Evolutionary conservation across 2,329 filamentous ascomycete species (phyloP).

Genomic region (Penicillium italicum): DNA sequence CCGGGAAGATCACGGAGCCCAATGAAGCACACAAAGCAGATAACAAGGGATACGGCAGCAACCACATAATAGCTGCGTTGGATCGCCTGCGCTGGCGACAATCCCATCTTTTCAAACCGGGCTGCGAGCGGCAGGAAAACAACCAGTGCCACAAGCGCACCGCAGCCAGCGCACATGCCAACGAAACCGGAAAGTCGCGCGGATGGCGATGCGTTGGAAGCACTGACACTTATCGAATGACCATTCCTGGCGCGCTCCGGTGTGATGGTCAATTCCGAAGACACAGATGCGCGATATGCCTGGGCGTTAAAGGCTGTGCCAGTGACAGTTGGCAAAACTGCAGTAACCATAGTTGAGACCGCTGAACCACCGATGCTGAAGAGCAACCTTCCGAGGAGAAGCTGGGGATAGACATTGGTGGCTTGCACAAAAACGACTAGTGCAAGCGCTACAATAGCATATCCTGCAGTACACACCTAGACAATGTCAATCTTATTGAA

Average conservation of each 20-base stretch:
- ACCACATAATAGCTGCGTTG: conserved; percentile 86
- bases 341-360: conserved; percentile 95
- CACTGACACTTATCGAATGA: conserved; percentile 4
- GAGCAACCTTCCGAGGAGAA: conserved; percentile 76
- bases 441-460: conserved; percentile 72
- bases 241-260: conserved; percentile 44
- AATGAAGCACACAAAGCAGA: conserved; percentile 72
- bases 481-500: conserved; percentile 4
- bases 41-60: conserved; percentile 64
- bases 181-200: conserved; percentile 79
- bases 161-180: conserved; percentile 86
- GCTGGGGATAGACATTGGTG: conserved; percentile 79
- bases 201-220: conserved; percentile 42
- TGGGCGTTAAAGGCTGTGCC: conserved; percentile 40
- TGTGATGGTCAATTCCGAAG: conserved; percentile 59
- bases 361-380: conserved; percentile 94
- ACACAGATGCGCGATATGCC: conserved; percentile 50
- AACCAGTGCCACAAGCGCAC: conserved; percentile 76
- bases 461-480: conserved; percentile 65
- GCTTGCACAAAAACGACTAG: conserved; percentile 82
- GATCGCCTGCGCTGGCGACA: conserved; percentile 70
- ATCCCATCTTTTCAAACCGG: conserved; percentile 68
- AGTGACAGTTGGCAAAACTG: conserved; percentile 74
- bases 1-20: conserved; percentile 67
- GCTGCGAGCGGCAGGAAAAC: conserved; percentile 86